These are phyloP conservation scores for Coleophoma crateriformis DNA, from an alignment of 2,329 filamentous ascomycete genomes.

Conservation along the genomic window DNA sequence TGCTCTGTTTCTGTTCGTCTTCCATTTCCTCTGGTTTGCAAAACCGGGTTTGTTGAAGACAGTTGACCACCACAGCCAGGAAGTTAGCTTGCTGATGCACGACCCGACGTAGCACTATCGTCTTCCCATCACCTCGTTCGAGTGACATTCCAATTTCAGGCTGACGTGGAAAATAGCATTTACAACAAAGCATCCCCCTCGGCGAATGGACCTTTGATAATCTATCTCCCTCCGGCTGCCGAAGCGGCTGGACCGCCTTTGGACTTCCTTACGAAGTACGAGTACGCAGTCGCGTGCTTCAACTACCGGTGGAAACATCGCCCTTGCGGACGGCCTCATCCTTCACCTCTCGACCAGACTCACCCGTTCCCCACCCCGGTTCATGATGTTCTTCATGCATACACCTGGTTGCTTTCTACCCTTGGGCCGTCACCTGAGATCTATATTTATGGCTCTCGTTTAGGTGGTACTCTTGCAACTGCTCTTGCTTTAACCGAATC, in stretches of 20 bases:
- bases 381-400: constrained; percentile 50
- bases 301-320: constrained; percentile 50
- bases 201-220: constrained; percentile 38
- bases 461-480: constrained; percentile 51
- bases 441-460: constrained; percentile 50
- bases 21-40: background rate
- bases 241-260: constrained; percentile 31
- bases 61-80: too few relatives aligned
- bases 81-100: too few relatives aligned
- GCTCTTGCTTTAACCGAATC: constrained; percentile 53
- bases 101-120: too few relatives aligned
- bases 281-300: constrained; percentile 46
- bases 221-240: constrained; percentile 44
- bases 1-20: background rate
- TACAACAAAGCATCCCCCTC: constrained; percentile 19
- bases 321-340: constrained; percentile 2
- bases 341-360: constrained; percentile 8
- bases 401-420: constrained; percentile 24
- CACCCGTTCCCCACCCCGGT: constrained; percentile 48
- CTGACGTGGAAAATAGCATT: constrained; percentile 10
- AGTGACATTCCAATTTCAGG: too few relatives aligned
- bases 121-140: too few relatives aligned
- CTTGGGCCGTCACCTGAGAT: constrained; percentile 30
- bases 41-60: background rate
- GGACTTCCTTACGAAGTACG: constrained; percentile 31